These are phyloP conservation scores for Hypoxylon rickii DNA, from an alignment of 495 filamentous ascomycete genomes.

Conservation along the genomic window DNA sequence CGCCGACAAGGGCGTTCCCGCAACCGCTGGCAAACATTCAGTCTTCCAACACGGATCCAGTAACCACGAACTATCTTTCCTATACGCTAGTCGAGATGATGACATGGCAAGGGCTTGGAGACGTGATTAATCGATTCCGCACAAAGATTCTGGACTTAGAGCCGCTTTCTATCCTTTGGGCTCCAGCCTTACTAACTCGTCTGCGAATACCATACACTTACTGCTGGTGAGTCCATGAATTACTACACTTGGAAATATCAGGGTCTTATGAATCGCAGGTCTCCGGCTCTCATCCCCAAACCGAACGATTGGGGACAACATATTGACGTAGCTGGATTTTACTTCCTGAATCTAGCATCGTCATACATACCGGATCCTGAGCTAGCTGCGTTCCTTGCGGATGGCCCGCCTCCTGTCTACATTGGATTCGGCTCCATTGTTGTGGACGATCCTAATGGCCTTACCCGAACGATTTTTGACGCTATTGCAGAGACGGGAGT, in stretches of 20 bases:
- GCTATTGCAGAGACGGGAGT: slow-evolving; percentile 68
- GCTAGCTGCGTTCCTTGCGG: slow-evolving; percentile 65
- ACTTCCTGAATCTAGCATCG: slow-evolving; percentile 68
- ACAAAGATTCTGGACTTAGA: slow-evolving; percentile 68
- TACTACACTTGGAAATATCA: slow-evolving; percentile 3
- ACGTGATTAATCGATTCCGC: slow-evolving; percentile 74
- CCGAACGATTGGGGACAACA: slow-evolving; percentile 75
- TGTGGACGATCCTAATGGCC: slow-evolving; percentile 69
- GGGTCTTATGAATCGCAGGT: slow-evolving; percentile 35
- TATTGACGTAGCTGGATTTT: slow-evolving; percentile 75
- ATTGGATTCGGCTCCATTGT: slow-evolving; percentile 86
- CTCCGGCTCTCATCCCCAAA: slow-evolving; percentile 78
- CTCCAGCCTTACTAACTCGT: slow-evolving; percentile 64
- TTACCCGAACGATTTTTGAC: slow-evolving; percentile 71
- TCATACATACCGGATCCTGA: slow-evolving; percentile 67
- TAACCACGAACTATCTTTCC: slow-evolving; percentile 70
- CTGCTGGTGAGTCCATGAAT: slow-evolving; percentile 61
- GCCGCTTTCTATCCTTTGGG: slow-evolving; percentile 67
- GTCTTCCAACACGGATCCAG: slow-evolving; percentile 61
- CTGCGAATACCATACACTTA: slow-evolving; percentile 78
- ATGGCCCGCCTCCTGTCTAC: slow-evolving; percentile 73
- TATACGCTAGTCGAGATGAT: slow-evolving; percentile 80
- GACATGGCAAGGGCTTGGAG: slow-evolving; percentile 79
- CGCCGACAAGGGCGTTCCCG: slow-evolving; percentile 69
- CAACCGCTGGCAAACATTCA: slow-evolving; percentile 74